A percentile compares a stretch with the other conserved stretches of the same genome.
Evolutionary conservation across 352 stramenopile genomes (phyloP).

Genomic region (Pythium utonaiense): DNA sequence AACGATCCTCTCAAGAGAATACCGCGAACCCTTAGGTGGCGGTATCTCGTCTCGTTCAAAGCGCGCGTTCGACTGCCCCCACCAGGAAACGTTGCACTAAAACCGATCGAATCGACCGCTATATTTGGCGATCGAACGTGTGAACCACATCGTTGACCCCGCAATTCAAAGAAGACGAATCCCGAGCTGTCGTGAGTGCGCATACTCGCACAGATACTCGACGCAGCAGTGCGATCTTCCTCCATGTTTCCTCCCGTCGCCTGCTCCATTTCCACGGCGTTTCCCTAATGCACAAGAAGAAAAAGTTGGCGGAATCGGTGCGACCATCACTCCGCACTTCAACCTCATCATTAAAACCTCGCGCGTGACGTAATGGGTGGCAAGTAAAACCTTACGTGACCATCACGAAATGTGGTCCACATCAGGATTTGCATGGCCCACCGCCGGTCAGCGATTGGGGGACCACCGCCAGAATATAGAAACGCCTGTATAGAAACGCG

Average conservation of each 20-base stretch:
- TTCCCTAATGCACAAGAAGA: background rate
- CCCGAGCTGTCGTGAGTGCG: background rate
- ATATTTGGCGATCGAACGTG: background rate
- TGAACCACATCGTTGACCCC: background rate
- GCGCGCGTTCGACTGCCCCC: background rate
- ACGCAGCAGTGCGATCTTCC: too few species aligned
- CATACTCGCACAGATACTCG: too few species aligned
- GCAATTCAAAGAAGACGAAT: background rate
- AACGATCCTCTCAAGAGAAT: background rate
- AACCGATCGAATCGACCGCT: background rate
- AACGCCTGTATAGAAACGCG: slow-evolving; percentile 21
- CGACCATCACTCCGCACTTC: slow-evolving; percentile 25
- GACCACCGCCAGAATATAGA: slow-evolving; percentile 31
- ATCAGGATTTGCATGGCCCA: slow-evolving; percentile 18
- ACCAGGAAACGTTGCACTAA: background rate
- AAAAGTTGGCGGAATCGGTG: background rate
- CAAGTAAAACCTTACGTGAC: slow-evolving; percentile 16
- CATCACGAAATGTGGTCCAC: slow-evolving; percentile 8
- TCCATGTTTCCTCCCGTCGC: too few species aligned
- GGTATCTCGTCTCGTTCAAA: background rate
- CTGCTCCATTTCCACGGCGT: background rate
- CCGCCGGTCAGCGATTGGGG: background rate
- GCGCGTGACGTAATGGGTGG: background rate
- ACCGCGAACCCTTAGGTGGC: background rate
- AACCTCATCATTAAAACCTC: slow-evolving; percentile 6